Evolutionary conservation across 352 stramenopile species (phyloP).

Genomic region (Phytopythium mirpurense): DNA sequence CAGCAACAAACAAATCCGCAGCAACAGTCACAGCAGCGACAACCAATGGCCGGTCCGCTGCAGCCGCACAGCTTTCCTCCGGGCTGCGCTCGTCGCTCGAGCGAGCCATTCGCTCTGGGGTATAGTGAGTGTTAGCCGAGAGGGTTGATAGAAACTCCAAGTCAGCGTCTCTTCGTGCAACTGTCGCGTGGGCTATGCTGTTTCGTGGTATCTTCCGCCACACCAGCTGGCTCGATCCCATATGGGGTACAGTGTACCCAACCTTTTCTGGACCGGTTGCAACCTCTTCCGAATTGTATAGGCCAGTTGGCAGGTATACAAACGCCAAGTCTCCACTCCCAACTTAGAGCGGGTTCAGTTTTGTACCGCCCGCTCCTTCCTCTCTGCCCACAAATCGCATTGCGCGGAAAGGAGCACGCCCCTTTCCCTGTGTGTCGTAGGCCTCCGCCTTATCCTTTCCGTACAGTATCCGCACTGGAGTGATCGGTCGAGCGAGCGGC

Average conservation of each 20-base stretch:
- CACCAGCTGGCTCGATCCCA: not conserved
- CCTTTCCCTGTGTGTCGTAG: no score
- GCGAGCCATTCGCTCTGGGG: no score
- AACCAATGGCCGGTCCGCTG: no score
- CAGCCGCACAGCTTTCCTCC: no score
- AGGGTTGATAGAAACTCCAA: no score
- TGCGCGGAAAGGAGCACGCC: not conserved
- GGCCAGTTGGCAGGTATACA: not conserved
- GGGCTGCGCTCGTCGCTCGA: no score
- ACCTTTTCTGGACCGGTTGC: not conserved
- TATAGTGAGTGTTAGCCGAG: no score
- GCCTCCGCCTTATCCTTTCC: not conserved
- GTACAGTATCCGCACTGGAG: not conserved
- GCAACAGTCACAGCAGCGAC: no score
- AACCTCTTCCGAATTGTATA: slow-evolving; percentile 1
- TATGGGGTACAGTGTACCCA: not conserved
- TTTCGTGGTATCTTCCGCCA: not conserved
- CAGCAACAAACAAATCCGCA: no score
- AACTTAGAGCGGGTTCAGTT: not conserved
- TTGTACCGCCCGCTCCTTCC: not conserved
- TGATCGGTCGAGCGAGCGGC: not conserved
- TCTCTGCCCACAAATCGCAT: not conserved
- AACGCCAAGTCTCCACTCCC: not conserved
- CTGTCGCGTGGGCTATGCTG: no score
- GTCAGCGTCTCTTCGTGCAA: no score